A percentile compares a stretch with the other conserved stretches of the same genome.
Evolutionary conservation across 2,329 filamentous ascomycete genomes (phyloP).

Genomic region (Periglandula ipomoeae): DNA sequence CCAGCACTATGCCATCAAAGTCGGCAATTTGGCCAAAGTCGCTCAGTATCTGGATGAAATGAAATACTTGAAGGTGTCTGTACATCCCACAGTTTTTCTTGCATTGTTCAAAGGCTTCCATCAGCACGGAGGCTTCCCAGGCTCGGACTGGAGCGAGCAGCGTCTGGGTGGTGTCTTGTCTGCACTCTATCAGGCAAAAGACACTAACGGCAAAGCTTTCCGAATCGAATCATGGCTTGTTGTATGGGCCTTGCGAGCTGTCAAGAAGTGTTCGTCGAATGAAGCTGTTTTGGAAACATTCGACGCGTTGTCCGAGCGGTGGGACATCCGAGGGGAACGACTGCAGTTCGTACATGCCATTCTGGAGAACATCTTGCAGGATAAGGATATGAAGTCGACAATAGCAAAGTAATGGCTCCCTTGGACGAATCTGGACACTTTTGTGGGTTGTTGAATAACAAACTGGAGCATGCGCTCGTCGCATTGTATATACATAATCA

Average conservation of each 20-base stretch:
- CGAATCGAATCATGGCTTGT: constrained; percentile 52
- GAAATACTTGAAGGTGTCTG: constrained; percentile 55
- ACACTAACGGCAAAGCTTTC: constrained; percentile 35
- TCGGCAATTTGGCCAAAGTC: constrained; percentile 65
- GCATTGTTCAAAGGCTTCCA: constrained; percentile 77
- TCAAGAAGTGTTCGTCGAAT: constrained; percentile 46
- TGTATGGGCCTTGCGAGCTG: constrained; percentile 53
- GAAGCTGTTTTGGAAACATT: constrained; percentile 47
- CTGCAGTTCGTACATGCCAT: constrained; percentile 38
- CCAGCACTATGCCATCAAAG: constrained; percentile 57
- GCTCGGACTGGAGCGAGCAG: constrained; percentile 62
- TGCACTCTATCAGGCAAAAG: constrained; percentile 49
- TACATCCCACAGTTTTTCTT: constrained; percentile 71
- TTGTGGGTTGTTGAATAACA: neutral
- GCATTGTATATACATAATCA: neutral
- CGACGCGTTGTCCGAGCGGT: constrained; percentile 36
- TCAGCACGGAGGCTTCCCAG: constrained; percentile 53
- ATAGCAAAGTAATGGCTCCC: constrained; percentile 16
- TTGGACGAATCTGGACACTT: too few relatives aligned
- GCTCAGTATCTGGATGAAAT: constrained; percentile 72
- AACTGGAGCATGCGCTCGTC: neutral
- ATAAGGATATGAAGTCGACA: constrained; percentile 21
- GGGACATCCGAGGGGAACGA: constrained; percentile 32
- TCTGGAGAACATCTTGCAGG: constrained; percentile 31
- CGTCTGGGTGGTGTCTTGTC: constrained; percentile 61